Conservation (phyloP, 2,329 filamentous ascomycete genomes). For the Colletotrichum kahawae region DNA sequence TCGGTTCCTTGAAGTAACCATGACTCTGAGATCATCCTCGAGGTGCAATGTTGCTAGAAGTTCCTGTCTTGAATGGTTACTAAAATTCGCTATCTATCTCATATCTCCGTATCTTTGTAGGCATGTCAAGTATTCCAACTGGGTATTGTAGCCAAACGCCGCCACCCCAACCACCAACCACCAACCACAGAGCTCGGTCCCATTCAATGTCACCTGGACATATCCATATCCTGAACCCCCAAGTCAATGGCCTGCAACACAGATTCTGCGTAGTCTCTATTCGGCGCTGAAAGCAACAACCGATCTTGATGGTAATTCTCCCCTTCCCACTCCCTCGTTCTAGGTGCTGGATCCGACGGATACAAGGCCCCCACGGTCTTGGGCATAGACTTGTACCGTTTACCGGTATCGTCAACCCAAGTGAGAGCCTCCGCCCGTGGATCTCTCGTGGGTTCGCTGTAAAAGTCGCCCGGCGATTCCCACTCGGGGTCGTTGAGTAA, state of each 20-base stretch:
- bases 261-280: background rate
- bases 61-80: too few relatives aligned
- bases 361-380: constrained; percentile 1
- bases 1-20: too few relatives aligned
- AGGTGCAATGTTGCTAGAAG: too few relatives aligned
- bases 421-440: constrained; percentile 9
- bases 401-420: constrained; percentile 23
- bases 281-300: background rate
- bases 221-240: constrained; percentile 12
- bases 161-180: background rate
- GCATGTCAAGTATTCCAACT: background rate
- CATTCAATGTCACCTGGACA: background rate
- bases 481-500: constrained; percentile 51
- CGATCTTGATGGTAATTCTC: background rate
- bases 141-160: constrained; percentile 8
- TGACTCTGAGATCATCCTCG: too few relatives aligned
- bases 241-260: constrained; percentile 5
- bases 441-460: background rate
- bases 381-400: constrained; percentile 11
- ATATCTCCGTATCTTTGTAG: background rate
- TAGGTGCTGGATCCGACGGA: background rate
- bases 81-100: too few relatives aligned
- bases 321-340: background rate
- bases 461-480: constrained; percentile 31
- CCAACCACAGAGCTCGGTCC: background rate